phyloP scores from a whole-genome alignment of 768 basidiomycete species.

The Boletales sp. region DNA sequence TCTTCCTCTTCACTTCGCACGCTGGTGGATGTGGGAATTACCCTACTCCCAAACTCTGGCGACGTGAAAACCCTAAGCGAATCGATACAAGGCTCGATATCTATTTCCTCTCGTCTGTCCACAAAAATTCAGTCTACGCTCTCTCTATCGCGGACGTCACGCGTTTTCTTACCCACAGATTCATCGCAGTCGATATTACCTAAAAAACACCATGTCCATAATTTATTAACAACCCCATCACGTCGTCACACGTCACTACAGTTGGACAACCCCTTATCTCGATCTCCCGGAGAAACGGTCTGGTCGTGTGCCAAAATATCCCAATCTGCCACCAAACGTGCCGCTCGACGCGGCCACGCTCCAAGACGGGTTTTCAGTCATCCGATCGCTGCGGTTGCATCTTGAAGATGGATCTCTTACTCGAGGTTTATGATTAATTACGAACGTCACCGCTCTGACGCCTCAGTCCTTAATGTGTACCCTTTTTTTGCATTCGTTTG shows the following conservation, averaged over 20 bases:
- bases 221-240: constrained; percentile 6
- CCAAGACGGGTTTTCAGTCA: constrained; percentile 22
- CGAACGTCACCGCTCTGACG: constrained; percentile 4
- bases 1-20: constrained; percentile 27
- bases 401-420: constrained; percentile 3
- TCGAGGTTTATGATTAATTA: constrained; percentile 9
- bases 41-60: background rate
- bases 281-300: constrained; percentile 8
- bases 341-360: constrained; percentile 21
- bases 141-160: constrained; percentile 1
- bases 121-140: constrained; percentile 10
- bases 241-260: constrained; percentile 10
- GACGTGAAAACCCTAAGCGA: constrained; percentile 19
- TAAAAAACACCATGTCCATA: constrained; percentile 5
- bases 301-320: constrained; percentile 34
- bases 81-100: constrained; percentile 19
- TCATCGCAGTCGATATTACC: constrained; percentile 4
- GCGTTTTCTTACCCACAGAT: constrained; percentile 2
- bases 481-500: constrained; percentile 3
- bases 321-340: constrained; percentile 21
- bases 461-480: constrained; percentile 13
- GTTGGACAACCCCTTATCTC: constrained; percentile 3
- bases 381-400: constrained; percentile 12
- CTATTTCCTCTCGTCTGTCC: constrained; percentile 15
- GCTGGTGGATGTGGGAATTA: constrained; percentile 16